Percentiles rank a stretch among this genome's conserved stretches.
These are phyloP conservation scores for Fusarium penzigii DNA, from an alignment of 2,329 filamentous ascomycete genomes.

Conservation along the genomic window DNA sequence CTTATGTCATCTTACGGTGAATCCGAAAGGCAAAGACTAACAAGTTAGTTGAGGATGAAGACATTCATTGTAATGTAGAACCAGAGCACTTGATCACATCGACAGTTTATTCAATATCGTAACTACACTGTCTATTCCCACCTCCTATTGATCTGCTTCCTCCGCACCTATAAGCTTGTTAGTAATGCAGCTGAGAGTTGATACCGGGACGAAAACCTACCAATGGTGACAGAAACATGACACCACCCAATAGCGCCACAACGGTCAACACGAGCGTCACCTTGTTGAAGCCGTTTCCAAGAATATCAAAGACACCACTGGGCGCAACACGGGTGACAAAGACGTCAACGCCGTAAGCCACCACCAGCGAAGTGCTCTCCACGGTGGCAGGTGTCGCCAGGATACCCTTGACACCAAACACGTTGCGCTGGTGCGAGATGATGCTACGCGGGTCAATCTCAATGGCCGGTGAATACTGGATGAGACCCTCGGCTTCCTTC, in stretches of 20 bases:
- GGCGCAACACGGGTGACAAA: conserved; percentile 87
- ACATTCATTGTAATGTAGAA: too few relatives aligned
- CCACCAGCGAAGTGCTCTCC: conserved; percentile 88
- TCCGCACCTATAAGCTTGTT: conserved; percentile 49
- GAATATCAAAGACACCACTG: conserved; percentile 85
- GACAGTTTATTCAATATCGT: conserved; percentile 5
- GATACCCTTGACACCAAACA: conserved; percentile 73
- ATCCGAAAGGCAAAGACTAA: too few relatives aligned
- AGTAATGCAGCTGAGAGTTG: conserved; percentile 24
- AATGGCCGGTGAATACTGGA: conserved; percentile 72
- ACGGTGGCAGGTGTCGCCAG: conserved; percentile 76
- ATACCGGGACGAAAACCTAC: conserved; percentile 55
- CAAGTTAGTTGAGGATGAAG: too few relatives aligned
- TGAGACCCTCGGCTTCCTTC: conserved; percentile 75
- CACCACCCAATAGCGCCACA: conserved; percentile 73
- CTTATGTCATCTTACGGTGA: too few relatives aligned
- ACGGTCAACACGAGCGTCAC: conserved; percentile 82
- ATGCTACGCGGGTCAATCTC: conserved; percentile 82
- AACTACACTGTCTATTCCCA: conserved; percentile 46
- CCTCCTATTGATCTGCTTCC: conserved; percentile 67
- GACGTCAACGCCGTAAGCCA: conserved; percentile 85
- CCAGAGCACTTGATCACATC: background rate
- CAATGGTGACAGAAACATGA: conserved; percentile 78
- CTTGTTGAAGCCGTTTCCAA: conserved; percentile 94
- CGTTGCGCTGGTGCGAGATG: conserved; percentile 79